Evolutionary conservation across 2,329 filamentous ascomycete species (phyloP).

Genomic region (Botrytis porri): DNA sequence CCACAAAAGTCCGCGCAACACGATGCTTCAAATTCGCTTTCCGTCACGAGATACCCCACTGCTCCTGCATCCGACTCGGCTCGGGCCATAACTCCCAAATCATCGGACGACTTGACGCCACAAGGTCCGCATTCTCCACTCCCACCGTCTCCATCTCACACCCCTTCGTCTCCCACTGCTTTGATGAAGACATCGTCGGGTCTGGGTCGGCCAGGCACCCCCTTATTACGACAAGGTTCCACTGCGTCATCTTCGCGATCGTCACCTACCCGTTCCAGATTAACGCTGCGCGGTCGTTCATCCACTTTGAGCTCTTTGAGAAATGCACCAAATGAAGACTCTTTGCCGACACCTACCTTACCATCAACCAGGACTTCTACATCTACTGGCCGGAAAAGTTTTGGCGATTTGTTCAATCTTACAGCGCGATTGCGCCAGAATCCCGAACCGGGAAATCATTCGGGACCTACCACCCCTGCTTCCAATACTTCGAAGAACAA

Average conservation of each 20-base stretch:
- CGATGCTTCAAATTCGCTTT: constrained; percentile 34
- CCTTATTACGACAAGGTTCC: constrained; percentile 57
- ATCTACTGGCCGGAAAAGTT: constrained; percentile 88
- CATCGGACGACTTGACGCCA: constrained; percentile 29
- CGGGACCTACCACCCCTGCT: constrained; percentile 67
- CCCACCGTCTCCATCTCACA: constrained; percentile 33
- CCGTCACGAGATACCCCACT: constrained; percentile 44
- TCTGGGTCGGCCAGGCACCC: constrained; percentile 42
- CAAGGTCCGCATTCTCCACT: constrained; percentile 31
- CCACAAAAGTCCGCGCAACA: constrained; percentile 64
- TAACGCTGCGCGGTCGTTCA: constrained; percentile 70
- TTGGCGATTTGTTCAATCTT: constrained; percentile 82
- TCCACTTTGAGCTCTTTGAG: constrained; percentile 85
- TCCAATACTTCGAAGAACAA: constrained; percentile 75
- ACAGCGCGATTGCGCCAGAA: constrained; percentile 75
- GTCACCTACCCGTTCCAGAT: constrained; percentile 58
- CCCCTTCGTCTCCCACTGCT: constrained; percentile 23
- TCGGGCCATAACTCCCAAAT: constrained; percentile 43
- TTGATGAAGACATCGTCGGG: constrained; percentile 29
- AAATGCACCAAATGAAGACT: constrained; percentile 68
- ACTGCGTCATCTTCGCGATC: constrained; percentile 63
- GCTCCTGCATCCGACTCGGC: constrained; percentile 41
- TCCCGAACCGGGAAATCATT: constrained; percentile 68
- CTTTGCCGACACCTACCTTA: constrained; percentile 62
- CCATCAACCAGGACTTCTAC: constrained; percentile 64